Percentiles rank a stretch among this genome's conserved stretches.
phyloP scores from a whole-genome alignment of 257 asterid genomes.

The Buddleja alternifolia region DNA sequence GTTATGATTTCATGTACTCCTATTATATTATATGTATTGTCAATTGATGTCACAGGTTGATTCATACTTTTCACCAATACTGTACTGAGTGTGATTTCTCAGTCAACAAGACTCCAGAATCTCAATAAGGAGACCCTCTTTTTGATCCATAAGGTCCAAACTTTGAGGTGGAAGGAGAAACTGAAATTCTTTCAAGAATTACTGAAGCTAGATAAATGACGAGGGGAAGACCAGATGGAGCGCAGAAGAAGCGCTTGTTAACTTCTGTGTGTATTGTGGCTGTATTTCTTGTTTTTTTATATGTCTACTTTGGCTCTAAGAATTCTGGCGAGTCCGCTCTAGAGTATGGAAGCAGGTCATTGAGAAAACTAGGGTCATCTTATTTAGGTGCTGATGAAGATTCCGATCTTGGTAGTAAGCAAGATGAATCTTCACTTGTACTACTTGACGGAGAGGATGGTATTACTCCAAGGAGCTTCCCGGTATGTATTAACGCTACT shows the following conservation, averaged over 20 bases:
- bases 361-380: slow-evolving; percentile 85
- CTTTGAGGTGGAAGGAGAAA: slow-evolving; percentile 31
- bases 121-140: slow-evolving; percentile 24
- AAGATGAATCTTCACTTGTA: slow-evolving; percentile 55
- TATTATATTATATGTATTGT: slow-evolving; percentile 17
- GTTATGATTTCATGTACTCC: background rate
- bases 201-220: slow-evolving; percentile 52
- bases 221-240: slow-evolving; percentile 89
- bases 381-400: slow-evolving; percentile 91
- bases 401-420: slow-evolving; percentile 65
- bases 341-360: slow-evolving; percentile 85
- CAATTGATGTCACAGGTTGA: slow-evolving; percentile 34
- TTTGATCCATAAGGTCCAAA: slow-evolving; percentile 35
- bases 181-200: slow-evolving; percentile 33
- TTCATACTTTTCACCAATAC: slow-evolving; percentile 15
- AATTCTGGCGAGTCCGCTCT: slow-evolving; percentile 83
- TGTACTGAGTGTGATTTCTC: slow-evolving; percentile 18
- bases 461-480: slow-evolving; percentile 65
- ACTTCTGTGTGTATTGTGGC: slow-evolving; percentile 61
- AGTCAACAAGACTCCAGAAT: slow-evolving; percentile 29
- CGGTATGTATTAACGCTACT: slow-evolving; percentile 53
- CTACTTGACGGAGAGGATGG: slow-evolving; percentile 75
- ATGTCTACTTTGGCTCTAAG: slow-evolving; percentile 73
- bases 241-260: slow-evolving; percentile 71
- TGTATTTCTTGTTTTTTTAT: slow-evolving; percentile 63